Base-by-base conservation (phyloP, 345 rosid genomes). In the Odontarrhena argentea region DNA sequence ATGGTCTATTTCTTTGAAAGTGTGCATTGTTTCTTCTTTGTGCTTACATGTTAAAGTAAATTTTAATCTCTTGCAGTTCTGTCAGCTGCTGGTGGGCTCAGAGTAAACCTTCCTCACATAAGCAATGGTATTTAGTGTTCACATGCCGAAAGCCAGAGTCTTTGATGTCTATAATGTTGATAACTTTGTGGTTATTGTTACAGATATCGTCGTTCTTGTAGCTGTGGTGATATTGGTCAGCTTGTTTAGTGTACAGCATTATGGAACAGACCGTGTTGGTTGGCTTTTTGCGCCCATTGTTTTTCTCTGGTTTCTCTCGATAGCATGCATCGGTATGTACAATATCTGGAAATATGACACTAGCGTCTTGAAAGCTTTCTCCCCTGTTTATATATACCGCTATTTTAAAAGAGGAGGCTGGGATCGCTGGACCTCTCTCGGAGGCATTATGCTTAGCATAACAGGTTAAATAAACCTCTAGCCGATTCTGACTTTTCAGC, bases 21-120 rank as follows among this genome's bases (percentile, higher is more conserved):
- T 18, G 6, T 15, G 22, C 11, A 7, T 15, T 46, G 1, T 15
- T 46, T 8, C 5, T 28, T 28, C 5, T 4, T 28, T 28, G 52
- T n/a, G n/a, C 15, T 12, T 56, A 9, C 12, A 11, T 24, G 12
- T 63, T 63, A 36, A 12, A 12, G 36, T 24, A 12, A 47, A 24
- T 5, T 6, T 7, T 7, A 2, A 34, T 34, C 28, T 80, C 47
- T 60, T 57, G 66, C 86, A 94, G 97, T 94, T 74, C 93, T 91
- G 55, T 94, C 99, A 50, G 99, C 99, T 34, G 82, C 96, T 65
- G 97, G 97, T 13, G 99, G 97, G 65, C 83, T 94, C 78, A 91
- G 85, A 78, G 87, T 94, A 12, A 82, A 79, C 71, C 84, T 75
- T 57, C 99, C 97, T 1, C 9, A 67, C 0, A 56, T 88, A 66